These are phyloP conservation scores for Digitaria exilis DNA, from an alignment of 202 grass and related monocot genomes.

Conservation along the genomic window DNA sequence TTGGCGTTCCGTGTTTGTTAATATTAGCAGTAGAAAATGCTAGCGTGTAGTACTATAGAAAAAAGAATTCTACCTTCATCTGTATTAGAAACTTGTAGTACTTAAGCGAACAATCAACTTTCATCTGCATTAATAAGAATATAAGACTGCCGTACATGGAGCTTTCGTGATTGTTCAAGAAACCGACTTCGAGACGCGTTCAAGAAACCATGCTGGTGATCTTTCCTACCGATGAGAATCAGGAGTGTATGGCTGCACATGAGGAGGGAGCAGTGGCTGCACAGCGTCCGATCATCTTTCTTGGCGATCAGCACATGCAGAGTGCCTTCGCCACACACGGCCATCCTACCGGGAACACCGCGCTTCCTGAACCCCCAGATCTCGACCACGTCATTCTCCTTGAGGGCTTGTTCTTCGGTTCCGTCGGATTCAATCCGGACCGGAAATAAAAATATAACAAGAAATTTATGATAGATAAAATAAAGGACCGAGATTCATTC, in stretches of 20 bases:
- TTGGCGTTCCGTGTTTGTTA: slow-evolving; percentile 9
- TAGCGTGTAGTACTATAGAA: neutral
- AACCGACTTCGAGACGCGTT: neutral
- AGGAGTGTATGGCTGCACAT: neutral
- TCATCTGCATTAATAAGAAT: neutral
- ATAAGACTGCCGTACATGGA: neutral
- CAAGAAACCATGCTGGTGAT: neutral
- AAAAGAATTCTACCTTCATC: no score
- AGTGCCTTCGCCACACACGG: neutral
- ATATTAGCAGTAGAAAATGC: neutral
- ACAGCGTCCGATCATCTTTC: neutral
- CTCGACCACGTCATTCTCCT: slow-evolving; percentile 11
- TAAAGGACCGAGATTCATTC: no score
- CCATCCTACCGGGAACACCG: neutral
- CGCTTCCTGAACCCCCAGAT: slow-evolving; percentile 31
- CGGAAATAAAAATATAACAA: no score
- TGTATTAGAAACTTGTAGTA: neutral
- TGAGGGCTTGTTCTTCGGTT: no score
- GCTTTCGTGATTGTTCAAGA: neutral
- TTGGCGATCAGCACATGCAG: neutral
- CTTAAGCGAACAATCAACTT: neutral
- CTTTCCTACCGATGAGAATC: neutral
- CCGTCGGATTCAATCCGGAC: no score
- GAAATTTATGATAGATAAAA: no score
- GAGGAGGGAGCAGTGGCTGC: neutral